A percentile compares a stretch with the other conserved stretches of the same genome.
Evolutionary conservation across 2,329 filamentous ascomycete genomes (phyloP).

Genomic region (Fusarium veterinarium): DNA sequence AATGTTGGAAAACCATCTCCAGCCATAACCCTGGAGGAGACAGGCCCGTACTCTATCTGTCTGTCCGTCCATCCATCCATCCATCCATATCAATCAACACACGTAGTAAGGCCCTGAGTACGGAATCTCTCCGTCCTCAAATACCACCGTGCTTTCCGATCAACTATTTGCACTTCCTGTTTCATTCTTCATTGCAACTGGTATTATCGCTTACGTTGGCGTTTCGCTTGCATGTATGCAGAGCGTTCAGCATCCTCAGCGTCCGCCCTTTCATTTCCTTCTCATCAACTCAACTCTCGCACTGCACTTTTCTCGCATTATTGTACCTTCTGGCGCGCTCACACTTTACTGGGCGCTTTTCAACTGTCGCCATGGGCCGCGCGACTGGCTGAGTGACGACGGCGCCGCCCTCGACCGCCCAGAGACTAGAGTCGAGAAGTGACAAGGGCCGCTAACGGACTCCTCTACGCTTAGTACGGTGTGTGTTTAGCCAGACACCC

Average conservation of each 20-base stretch:
- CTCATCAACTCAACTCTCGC: slow-evolving; percentile 1
- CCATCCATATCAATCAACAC: slow-evolving; percentile 2
- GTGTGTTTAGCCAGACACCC: slow-evolving; percentile 15
- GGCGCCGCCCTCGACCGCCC: slow-evolving; percentile 21
- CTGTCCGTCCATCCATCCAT: not conserved
- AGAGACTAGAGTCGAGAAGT: slow-evolving; percentile 30
- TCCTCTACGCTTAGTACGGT: not conserved
- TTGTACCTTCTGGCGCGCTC: slow-evolving; percentile 29
- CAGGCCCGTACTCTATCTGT: not conserved
- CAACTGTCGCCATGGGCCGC: slow-evolving; percentile 24
- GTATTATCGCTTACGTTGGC: slow-evolving; percentile 17
- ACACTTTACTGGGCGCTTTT: slow-evolving; percentile 29
- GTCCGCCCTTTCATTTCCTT: not conserved
- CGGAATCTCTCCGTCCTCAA: slow-evolving; percentile 27
- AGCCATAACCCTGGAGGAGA: slow-evolving; percentile 15
- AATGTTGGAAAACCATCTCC: slow-evolving; percentile 11
- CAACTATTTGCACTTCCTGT: slow-evolving; percentile 12
- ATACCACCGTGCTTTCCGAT: not conserved
- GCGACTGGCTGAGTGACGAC: slow-evolving; percentile 32
- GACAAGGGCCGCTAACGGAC: slow-evolving; percentile 25
- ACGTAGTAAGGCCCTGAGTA: not conserved
- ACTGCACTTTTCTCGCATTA: slow-evolving; percentile 13
- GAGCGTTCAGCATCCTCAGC: not conserved
- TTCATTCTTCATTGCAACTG: slow-evolving; percentile 1
- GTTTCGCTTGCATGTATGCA: slow-evolving; percentile 8